These are phyloP conservation scores for Zygnema cylindricum DNA, from an alignment of 139 green algal species.

Conservation along the genomic window DNA sequence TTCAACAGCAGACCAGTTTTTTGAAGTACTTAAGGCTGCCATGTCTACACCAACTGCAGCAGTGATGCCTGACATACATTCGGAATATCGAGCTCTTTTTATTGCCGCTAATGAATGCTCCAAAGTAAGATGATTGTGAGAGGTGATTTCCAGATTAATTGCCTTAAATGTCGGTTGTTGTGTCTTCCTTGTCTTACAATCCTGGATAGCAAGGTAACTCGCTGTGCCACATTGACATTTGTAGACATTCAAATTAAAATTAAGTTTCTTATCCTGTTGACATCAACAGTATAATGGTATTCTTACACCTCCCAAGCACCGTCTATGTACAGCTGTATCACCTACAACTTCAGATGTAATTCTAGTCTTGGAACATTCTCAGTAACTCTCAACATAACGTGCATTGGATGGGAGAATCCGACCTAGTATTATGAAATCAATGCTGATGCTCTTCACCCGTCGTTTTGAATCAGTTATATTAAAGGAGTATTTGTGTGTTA, in stretches of 20 bases:
- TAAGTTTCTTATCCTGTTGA: background rate
- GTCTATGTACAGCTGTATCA: no score
- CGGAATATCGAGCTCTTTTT: conserved; percentile 38
- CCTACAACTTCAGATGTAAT: no score
- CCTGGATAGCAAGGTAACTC: background rate
- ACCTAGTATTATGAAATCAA: no score
- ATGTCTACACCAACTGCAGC: conserved; percentile 24
- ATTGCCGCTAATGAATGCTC: background rate
- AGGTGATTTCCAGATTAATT: background rate
- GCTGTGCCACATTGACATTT: background rate
- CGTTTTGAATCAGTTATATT: no score
- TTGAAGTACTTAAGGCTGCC: conserved; percentile 21
- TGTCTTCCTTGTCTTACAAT: background rate
- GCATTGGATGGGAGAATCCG: no score
- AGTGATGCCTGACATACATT: background rate
- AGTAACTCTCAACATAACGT: no score
- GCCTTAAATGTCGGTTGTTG: no score
- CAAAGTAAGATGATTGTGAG: background rate
- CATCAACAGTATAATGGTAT: background rate
- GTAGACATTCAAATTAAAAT: background rate
- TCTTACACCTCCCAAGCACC: no score
- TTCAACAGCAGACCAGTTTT: background rate
- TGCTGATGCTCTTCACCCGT: no score
- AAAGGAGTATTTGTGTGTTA: no score
- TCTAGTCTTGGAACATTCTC: no score